Evolutionary conservation across 2,329 filamentous ascomycete species (phyloP), one percentile per base, ranked within the genome.

Genomic region (Talaromyces verruculosus): DNA sequence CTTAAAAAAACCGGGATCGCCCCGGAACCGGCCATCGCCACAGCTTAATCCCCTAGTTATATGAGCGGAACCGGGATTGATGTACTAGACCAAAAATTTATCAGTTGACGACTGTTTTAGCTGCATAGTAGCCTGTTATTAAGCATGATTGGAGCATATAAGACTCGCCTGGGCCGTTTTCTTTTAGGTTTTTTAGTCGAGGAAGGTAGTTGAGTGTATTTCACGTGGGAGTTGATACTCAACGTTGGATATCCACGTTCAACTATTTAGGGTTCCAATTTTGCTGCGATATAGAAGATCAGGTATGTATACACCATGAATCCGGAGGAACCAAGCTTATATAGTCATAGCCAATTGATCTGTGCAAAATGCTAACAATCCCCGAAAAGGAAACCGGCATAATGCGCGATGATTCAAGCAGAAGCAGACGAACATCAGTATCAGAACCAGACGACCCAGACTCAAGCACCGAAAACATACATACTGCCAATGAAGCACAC

Each of bases 21-120:
- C n/a, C 53, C 53, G 53, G 53, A 57, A 57, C 53, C 53, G 53
- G 53, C 33, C n/a, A 25, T 15, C 30, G 17, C 51, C 30, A 55
- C 30, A 35, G 17, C 25, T 5, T 19, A 11, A 35, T 13, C 35
- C 4, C 10, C 35, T 13, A 4, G 3, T 13, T 13, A 37, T 8
- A 37, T 2, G 33, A 37, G 53, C 53, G 53, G 33, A 57, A 57
- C 53, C 53, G 53, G 53, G 19, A 37, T 55, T 5, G n/a, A 6
- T 15, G n/a, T 37, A 57, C 19, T 39, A n/a, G 49, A 53, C 49
- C 28, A 53, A 6, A 11, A 11, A 51, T 10, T 1, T n/a, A 5
- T 28, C 25, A 10, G 7, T 33, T 33, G 28, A 37, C n/a, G 7
- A 19, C 30, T 22, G 4, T 11, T 11, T 30, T 37, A 57, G n/a